These are phyloP conservation scores for Colletotrichum musae DNA, from an alignment of 2,329 filamentous ascomycete genomes.

Conservation along the genomic window DNA sequence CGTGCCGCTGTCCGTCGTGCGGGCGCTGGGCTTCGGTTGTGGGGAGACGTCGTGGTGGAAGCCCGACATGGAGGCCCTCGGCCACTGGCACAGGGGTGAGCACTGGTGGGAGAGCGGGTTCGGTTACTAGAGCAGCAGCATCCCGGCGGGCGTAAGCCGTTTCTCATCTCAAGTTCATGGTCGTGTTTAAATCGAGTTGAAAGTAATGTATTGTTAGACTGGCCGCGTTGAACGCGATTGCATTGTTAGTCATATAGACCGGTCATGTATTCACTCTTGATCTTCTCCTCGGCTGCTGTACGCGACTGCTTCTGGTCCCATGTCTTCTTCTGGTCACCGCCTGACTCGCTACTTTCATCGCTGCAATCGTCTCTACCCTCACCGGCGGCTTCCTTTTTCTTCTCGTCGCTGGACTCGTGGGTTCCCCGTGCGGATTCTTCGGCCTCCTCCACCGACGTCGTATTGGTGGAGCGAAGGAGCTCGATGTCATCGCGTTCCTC, in stretches of 20 bases:
- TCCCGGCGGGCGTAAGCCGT: slow-evolving; percentile 7
- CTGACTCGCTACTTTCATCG: not conserved
- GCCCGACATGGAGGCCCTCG: slow-evolving; percentile 70
- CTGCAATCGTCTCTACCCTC: not conserved
- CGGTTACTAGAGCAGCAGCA: slow-evolving; percentile 46
- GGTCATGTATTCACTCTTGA: not conserved
- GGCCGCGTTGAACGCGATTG: not conserved
- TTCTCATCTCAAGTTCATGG: slow-evolving; percentile 12
- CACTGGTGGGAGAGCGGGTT: slow-evolving; percentile 72
- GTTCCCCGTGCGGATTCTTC: not conserved
- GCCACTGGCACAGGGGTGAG: slow-evolving; percentile 69
- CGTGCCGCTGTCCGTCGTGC: slow-evolving; percentile 80
- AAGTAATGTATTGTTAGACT: slow-evolving; percentile 10
- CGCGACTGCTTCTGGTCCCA: not conserved
- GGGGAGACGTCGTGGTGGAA: slow-evolving; percentile 77
- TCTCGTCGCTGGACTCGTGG: not conserved
- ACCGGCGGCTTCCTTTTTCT: not conserved
- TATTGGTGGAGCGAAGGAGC: not conserved
- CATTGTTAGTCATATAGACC: slow-evolving; percentile 5
- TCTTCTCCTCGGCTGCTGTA: not conserved
- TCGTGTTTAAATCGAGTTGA: not conserved
- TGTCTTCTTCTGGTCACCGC: not conserved
- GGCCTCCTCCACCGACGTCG: not conserved
- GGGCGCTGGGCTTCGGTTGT: slow-evolving; percentile 75
- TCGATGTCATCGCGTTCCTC: not conserved